These are phyloP conservation scores for Tricholoma bakamatsutake DNA, from an alignment of 768 basidiomycete species.

Conservation along the genomic window DNA sequence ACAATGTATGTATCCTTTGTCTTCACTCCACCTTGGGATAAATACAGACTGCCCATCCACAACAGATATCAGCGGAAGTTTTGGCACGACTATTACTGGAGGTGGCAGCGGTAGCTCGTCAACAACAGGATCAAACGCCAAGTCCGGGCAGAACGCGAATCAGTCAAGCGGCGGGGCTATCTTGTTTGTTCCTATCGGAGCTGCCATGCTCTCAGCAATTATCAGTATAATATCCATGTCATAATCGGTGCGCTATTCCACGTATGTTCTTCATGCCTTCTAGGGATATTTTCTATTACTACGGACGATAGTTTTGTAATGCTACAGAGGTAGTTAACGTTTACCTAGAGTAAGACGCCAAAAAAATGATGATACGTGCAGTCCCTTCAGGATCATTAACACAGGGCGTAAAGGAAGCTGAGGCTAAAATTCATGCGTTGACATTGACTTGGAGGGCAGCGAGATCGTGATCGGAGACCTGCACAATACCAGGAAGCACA, in stretches of 20 bases:
- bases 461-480: no score
- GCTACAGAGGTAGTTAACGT: no score
- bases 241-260: not conserved
- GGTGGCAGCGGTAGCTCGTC: not conserved
- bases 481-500: no score
- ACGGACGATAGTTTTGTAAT: not conserved
- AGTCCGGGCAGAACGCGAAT: not conserved
- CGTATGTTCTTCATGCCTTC: not conserved
- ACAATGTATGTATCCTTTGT: conserved; percentile 31
- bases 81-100: not conserved
- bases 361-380: no score
- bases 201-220: not conserved
- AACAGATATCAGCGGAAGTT: conserved; percentile 1
- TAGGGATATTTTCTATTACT: not conserved
- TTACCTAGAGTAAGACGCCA: no score
- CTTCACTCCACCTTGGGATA: no score
- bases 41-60: not conserved
- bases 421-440: no score
- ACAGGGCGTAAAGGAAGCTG: no score
- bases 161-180: not conserved
- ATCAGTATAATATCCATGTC: not conserved
- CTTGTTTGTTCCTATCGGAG: not conserved
- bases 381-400: no score
- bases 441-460: no score
- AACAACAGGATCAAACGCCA: not conserved